Base-by-base conservation (phyloP, 2,329 filamentous ascomycete genomes). In the Colletotrichum destructivum region DNA sequence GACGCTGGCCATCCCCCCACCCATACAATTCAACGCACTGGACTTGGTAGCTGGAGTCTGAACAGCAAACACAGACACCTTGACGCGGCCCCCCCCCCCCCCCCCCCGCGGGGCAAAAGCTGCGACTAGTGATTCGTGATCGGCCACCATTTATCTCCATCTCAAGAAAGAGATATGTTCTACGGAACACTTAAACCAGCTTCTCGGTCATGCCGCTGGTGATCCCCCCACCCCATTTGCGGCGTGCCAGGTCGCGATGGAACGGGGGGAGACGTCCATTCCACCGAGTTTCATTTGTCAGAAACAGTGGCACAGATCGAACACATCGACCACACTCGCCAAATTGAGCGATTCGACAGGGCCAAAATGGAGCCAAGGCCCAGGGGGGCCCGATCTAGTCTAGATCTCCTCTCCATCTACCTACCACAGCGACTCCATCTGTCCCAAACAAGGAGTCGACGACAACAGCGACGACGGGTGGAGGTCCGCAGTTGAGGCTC, bases 371-470 rank as follows among this genome's bases (percentile, higher is more conserved):
- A 70, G 62, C 15, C 54, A 31, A 23, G 51, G 26, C 2, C 21
- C 51, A 54, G 59, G 62, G 23, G 18, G 35, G 31, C 31, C 62
- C 62, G 35, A 67, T 70, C 67, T 66, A 26, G 63, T 56, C 38
- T 18, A 31, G 31, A 31, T 31, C 26, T 18, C 23, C 23, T n/a
- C 52, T 52, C 16, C 18, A 55, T 35, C 51, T 54, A 31, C 26
- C 31, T 54, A 31, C 26, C 31, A 38, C 16, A n/a, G 16, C 26
- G n/a, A 23, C 38, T 52, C 40, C 51, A 52, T 62, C 47, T 42
- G 49, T 26, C 56, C 40, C 51, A 66, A 66, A 56, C 57, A 61
- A 61, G 42, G 31, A 31, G 62, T 62, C 54, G 52, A 23, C n/a
- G n/a, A 26, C 35, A 38, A 47, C 15, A 15, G n/a, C 35, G 26